Conservation (phyloP, 371 early-diverging fungal genomes). For the Lichtheimia ramosa region DNA sequence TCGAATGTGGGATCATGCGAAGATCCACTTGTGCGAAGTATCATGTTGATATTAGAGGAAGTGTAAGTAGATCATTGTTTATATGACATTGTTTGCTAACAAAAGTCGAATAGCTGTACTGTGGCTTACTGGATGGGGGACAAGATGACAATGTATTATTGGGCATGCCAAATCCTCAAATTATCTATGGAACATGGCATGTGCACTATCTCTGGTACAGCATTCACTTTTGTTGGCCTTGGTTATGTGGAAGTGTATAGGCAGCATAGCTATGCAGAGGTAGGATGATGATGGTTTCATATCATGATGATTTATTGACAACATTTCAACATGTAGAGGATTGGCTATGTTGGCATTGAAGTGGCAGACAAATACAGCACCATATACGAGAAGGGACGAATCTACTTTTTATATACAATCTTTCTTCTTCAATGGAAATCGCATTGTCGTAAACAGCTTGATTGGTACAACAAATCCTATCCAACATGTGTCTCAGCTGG, state of each 20-base stretch:
- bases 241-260: constrained; percentile 27
- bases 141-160: constrained; percentile 29
- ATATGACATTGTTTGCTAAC: not conserved
- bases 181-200: constrained; percentile 26
- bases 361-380: constrained; percentile 28
- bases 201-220: constrained; percentile 25
- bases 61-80: constrained; percentile 14
- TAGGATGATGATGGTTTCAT: not conserved
- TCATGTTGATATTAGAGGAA: constrained; percentile 39
- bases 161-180: constrained; percentile 28
- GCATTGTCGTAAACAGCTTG: constrained; percentile 21
- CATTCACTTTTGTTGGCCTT: constrained; percentile 28
- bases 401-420: constrained; percentile 23
- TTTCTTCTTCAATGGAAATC: constrained; percentile 37
- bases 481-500: constrained; percentile 26
- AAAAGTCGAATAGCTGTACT: constrained; percentile 16
- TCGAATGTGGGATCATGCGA: constrained; percentile 22
- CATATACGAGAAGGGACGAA: constrained; percentile 35
- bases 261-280: constrained; percentile 28
- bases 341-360: constrained; percentile 32
- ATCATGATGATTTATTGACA: not conserved
- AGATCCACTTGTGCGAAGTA: constrained; percentile 19
- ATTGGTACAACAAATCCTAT: constrained; percentile 10
- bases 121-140: constrained; percentile 38
- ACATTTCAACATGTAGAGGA: constrained; percentile 9